phyloP scores from a whole-genome alignment of 2,329 filamentous ascomycete genomes.

The Cladosporium sphaerospermum region DNA sequence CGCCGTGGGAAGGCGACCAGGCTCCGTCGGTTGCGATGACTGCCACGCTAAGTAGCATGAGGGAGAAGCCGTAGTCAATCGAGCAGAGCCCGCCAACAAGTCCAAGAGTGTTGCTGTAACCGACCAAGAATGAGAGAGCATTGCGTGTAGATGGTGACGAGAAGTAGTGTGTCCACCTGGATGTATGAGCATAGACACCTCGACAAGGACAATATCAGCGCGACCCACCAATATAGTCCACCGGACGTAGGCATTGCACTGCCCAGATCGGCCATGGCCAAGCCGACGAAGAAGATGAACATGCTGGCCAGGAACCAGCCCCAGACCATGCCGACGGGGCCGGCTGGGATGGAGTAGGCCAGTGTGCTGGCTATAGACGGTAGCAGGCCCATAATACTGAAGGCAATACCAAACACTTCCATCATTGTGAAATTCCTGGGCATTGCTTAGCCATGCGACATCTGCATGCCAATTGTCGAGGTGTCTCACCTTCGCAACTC shows the following conservation, averaged over 20 bases:
- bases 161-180: constrained; percentile 53
- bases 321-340: constrained; percentile 57
- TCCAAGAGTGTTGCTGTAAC: constrained; percentile 56
- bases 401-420: constrained; percentile 51
- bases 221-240: constrained; percentile 53
- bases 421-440: constrained; percentile 53
- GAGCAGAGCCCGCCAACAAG: constrained; percentile 57
- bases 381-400: constrained; percentile 52
- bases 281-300: constrained; percentile 46
- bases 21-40: constrained; percentile 51
- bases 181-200: neutral
- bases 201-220: constrained; percentile 33
- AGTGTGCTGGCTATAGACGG: constrained; percentile 57
- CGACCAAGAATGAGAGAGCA: constrained; percentile 54
- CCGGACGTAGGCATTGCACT: constrained; percentile 52
- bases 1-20: constrained; percentile 51
- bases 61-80: constrained; percentile 53
- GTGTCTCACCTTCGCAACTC: constrained; percentile 42
- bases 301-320: constrained; percentile 56
- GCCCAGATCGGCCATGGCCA: constrained; percentile 48
- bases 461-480: neutral
- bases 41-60: constrained; percentile 55
- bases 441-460: constrained; percentile 3
- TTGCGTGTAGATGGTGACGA: constrained; percentile 50
- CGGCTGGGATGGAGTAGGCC: constrained; percentile 53